Evolutionary conservation across 192 early-diverging fungal species (phyloP).

Genomic region (Piromyces sp.): DNA sequence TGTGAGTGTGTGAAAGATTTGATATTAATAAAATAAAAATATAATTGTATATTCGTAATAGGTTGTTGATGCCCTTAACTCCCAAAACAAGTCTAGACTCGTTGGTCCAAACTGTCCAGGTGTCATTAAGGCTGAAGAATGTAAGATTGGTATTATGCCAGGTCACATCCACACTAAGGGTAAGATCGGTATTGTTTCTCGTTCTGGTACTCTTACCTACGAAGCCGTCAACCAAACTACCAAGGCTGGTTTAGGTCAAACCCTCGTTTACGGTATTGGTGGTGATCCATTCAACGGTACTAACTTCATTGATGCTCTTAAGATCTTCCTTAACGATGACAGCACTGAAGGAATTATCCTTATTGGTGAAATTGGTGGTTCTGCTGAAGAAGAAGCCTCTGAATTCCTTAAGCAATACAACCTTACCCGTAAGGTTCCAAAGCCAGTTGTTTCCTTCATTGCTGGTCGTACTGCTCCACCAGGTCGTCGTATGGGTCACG

Average conservation of each 20-base stretch:
- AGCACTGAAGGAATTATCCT: slow-evolving; percentile 93
- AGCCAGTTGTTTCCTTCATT: slow-evolving; percentile 99
- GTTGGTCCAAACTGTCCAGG: slow-evolving; percentile 99
- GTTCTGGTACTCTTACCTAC: slow-evolving; percentile 97
- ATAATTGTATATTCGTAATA: too few species aligned
- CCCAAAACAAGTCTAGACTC: slow-evolving; percentile 83
- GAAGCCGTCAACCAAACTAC: slow-evolving; percentile 99
- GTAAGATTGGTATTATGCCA: slow-evolving; percentile 99
- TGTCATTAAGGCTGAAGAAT: slow-evolving; percentile 87
- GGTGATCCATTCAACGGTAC: slow-evolving; percentile 99
- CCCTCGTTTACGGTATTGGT: slow-evolving; percentile 91
- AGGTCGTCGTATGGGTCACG: slow-evolving; percentile 98
- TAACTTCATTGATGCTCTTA: slow-evolving; percentile 95
- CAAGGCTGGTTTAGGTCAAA: slow-evolving; percentile 81
- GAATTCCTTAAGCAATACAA: slow-evolving; percentile 93
- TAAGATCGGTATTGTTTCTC: slow-evolving; percentile 89
- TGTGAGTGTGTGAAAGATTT: too few species aligned
- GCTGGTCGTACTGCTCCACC: slow-evolving; percentile 96
- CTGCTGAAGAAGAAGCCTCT: slow-evolving; percentile 95
- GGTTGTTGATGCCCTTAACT: slow-evolving; percentile 75
- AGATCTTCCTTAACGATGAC: slow-evolving; percentile 81
- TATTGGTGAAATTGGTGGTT: slow-evolving; percentile 98
- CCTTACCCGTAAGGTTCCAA: slow-evolving; percentile 62
- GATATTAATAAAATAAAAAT: too few species aligned
- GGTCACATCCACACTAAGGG: slow-evolving; percentile 94